phyloP scores from a whole-genome alignment of 2,329 filamentous ascomycete genomes.

The Dissoconium aciculare region DNA sequence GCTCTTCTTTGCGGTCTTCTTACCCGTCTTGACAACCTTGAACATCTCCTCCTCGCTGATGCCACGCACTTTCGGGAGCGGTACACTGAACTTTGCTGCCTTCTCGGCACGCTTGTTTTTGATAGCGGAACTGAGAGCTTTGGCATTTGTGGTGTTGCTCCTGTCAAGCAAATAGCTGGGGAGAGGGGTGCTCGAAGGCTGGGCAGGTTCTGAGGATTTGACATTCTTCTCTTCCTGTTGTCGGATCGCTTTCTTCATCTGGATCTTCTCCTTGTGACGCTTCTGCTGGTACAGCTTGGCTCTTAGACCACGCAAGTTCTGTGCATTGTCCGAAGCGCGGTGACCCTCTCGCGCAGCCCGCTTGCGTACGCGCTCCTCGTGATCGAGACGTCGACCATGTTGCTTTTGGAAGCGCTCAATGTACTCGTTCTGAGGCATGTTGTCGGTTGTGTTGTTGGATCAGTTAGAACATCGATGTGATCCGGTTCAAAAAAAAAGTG shows the following conservation, averaged over 20 bases:
- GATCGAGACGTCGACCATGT: slow-evolving; percentile 47
- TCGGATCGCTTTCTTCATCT: slow-evolving; percentile 90
- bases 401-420: slow-evolving; percentile 59
- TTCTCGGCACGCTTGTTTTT: slow-evolving; percentile 94
- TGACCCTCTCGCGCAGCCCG: slow-evolving; percentile 75
- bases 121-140: slow-evolving; percentile 69
- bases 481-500: slow-evolving; percentile 2
- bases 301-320: slow-evolving; percentile 79
- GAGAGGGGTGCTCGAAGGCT: slow-evolving; percentile 66
- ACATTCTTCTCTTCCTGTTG: slow-evolving; percentile 92
- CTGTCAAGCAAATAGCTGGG: slow-evolving; percentile 91
- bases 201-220: slow-evolving; percentile 64
- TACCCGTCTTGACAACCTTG: slow-evolving; percentile 88
- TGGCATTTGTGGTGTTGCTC: slow-evolving; percentile 49
- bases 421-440: slow-evolving; percentile 66
- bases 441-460: slow-evolving; percentile 10
- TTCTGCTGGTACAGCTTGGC: slow-evolving; percentile 91
- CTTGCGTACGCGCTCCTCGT: slow-evolving; percentile 84
- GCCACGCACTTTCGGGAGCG: slow-evolving; percentile 82
- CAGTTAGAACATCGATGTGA: slow-evolving; percentile 2
- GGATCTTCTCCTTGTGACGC: slow-evolving; percentile 93
- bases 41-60: slow-evolving; percentile 97
- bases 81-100: slow-evolving; percentile 83
- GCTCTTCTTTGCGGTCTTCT: slow-evolving; percentile 79
- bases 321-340: slow-evolving; percentile 74